Conservation (phyloP, 176 grass and related monocot species). For the sorghum (Sorghum bicolor) region Sorghum_bicolor_NCBIv3 NC_012874.2:62653501-62654000, state of each 20-base stretch:
- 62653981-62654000: conserved; percentile 18
- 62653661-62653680: conserved; percentile 76
- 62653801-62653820: conserved; percentile 8
- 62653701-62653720: conserved; percentile 93
- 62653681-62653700: conserved; percentile 93
- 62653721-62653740: conserved; percentile 96
- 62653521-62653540: conserved; percentile 92
- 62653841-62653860: conserved; percentile 36
- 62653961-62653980: not conserved
- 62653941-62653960: conserved; percentile 5
- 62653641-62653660: conserved; percentile 23
- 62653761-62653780: conserved; percentile 94
- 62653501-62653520: conserved; percentile 93
- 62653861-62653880: conserved; percentile 99
- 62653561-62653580: conserved; percentile 91
- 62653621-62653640: not conserved
- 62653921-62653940: conserved; percentile 62
- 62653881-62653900: conserved; percentile 97
- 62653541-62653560: conserved; percentile 84
- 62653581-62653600: conserved; percentile 58
- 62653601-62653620: not conserved
- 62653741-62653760: conserved; percentile 90
- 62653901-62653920: conserved; percentile 91
- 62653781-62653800: conserved; percentile 21
- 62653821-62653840: not conserved